Base-by-base conservation (phyloP, 2,329 filamentous ascomycete species). In the Diaporthe citri region DNA sequence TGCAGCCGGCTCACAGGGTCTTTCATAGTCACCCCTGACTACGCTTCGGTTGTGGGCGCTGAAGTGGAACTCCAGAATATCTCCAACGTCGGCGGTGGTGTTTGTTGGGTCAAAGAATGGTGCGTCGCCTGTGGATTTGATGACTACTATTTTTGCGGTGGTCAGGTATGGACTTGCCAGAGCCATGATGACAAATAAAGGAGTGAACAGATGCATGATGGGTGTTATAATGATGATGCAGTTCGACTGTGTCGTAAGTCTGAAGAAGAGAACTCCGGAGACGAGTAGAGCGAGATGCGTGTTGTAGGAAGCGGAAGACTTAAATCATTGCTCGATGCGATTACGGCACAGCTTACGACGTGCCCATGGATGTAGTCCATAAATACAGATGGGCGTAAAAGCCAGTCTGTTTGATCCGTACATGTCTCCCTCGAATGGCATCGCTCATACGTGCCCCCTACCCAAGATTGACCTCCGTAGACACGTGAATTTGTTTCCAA, bases 51-150 rank as follows among this genome's bases (percentile, higher is more conserved):
- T 87, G 77, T 84, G 83, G 4, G 86, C 83, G 73, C 85, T 84
- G 80, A 89, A 90, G 78, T 88, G 86, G 81, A 89, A 90, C 78
- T 88, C 86, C 64, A 90, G 82, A 62, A 86, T 82, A 76, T 88
- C 87, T 73, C 88, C 88, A 4, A 83, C 75, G 36, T 82, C 78
- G 22, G 88, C 87, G n/a, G 80, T 81, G 71, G 88, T 76, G 51
- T 82, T 84, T 73, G 85, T 82, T 3, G 88, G 88, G 15, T 78
- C 81, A 80, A 88, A 89, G 41, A 78, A 80, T 6, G 70, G 70
- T 31, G 70, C 34, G 34, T 88, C 78, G 5, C 82, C 83, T 31
- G 83, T 82, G 66, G 84, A 82, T 72, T 85, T 85, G 69, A 88
- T 80, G 34, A 82, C 82, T 52, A 82, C 78, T 25, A 74, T 77